These are phyloP conservation scores for Candida silvatica DNA, from an alignment of 805 yeast genomes.

Conservation along the genomic window DNA sequence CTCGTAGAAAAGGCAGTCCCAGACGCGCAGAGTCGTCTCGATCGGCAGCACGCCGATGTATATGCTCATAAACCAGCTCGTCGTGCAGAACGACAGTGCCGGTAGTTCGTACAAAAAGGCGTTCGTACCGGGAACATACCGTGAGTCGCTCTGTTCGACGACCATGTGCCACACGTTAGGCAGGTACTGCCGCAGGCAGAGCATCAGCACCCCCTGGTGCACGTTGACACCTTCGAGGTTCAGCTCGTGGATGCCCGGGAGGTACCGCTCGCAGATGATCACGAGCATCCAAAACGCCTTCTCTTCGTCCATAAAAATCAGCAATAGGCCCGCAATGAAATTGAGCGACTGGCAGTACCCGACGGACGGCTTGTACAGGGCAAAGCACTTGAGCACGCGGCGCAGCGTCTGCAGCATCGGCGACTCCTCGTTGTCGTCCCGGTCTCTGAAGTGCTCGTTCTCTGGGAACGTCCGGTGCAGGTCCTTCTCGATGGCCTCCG, in stretches of 20 bases:
- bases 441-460: slow-evolving; percentile 64
- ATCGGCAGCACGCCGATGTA: slow-evolving; percentile 86
- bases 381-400: slow-evolving; percentile 75
- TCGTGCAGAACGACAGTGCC: slow-evolving; percentile 86
- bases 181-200: slow-evolving; percentile 74
- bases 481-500: slow-evolving; percentile 92
- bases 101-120: slow-evolving; percentile 70
- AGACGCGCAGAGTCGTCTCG: slow-evolving; percentile 78
- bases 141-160: slow-evolving; percentile 19
- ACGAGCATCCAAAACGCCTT: slow-evolving; percentile 93
- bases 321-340: slow-evolving; percentile 79
- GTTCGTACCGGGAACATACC: slow-evolving; percentile 10
- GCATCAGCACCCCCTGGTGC: slow-evolving; percentile 89
- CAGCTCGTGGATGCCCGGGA: slow-evolving; percentile 88
- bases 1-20: slow-evolving; percentile 94
- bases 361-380: slow-evolving; percentile 77
- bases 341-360: slow-evolving; percentile 96
- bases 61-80: slow-evolving; percentile 98
- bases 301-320: slow-evolving; percentile 85
- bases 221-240: slow-evolving; percentile 90
- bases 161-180: slow-evolving; percentile 69
- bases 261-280: slow-evolving; percentile 71
- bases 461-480: slow-evolving; percentile 93
- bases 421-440: slow-evolving; percentile 37
- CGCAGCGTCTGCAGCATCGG: slow-evolving; percentile 64